Evolutionary conservation across 2,329 filamentous ascomycete species (phyloP).

Genomic region (Monosporascus sp.): DNA sequence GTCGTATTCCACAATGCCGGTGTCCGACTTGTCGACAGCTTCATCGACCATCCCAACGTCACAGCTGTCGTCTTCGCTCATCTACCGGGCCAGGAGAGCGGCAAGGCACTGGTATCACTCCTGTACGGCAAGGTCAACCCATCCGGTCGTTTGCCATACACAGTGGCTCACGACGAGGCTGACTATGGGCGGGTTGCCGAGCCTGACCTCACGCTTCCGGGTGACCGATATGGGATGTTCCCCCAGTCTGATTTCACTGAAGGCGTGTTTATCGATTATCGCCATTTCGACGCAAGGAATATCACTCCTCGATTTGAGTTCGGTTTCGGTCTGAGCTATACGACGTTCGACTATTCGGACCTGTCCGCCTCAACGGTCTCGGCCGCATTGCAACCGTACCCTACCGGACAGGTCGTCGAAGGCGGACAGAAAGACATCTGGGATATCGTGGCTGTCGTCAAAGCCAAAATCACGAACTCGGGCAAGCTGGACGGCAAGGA

Average conservation of each 20-base stretch:
- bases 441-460: constrained; percentile 35
- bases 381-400: constrained; percentile 20
- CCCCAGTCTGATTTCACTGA: constrained; percentile 23
- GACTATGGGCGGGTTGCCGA: constrained; percentile 35
- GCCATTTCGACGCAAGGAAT: constrained; percentile 25
- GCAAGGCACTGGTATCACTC: constrained; percentile 34
- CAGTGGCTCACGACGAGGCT: constrained; percentile 34
- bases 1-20: constrained; percentile 48
- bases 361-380: constrained; percentile 27
- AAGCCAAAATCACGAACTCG: constrained; percentile 33
- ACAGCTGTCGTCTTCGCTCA: constrained; percentile 46
- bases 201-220: constrained; percentile 32
- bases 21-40: constrained; percentile 41
- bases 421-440: constrained; percentile 40
- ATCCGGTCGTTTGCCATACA: constrained; percentile 39
- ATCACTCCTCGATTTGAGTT: constrained; percentile 29
- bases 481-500: constrained; percentile 35
- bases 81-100: constrained; percentile 45
- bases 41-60: constrained; percentile 44
- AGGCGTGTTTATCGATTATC: constrained; percentile 29
- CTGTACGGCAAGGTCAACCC: constrained; percentile 38
- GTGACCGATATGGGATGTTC: constrained; percentile 41
- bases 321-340: constrained; percentile 42
- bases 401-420: constrained; percentile 28
- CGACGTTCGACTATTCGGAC: constrained; percentile 39